Evolutionary conservation across 768 basidiomycete species (phyloP), one percentile per base, ranked within the genome.

Genomic region (Leccinum disarticulatum): DNA sequence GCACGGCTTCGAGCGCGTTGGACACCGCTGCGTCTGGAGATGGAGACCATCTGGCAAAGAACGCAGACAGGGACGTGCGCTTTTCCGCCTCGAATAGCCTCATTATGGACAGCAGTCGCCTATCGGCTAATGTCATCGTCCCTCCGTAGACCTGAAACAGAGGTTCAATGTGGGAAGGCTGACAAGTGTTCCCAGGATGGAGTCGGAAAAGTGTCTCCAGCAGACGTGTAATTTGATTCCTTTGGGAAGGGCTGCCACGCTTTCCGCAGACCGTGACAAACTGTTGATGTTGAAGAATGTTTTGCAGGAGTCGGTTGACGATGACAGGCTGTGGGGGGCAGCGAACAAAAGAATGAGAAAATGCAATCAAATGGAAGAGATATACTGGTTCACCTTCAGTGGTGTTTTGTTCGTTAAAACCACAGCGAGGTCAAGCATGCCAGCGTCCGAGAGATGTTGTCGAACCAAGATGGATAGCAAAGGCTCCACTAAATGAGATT

Each of bases 111-210:
- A 97, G 76, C 2, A 98, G 77, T 30, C 77, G 76, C 28, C 81
- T 78, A 69, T 98, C 95, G 2, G 61, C n/a, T 15, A 14, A 52
- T 0, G 85, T 82, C n/a, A 90, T 70, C 0, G 90, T 90, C 1
- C 90, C 95, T 9, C 81, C 74, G 70, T 98, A 98, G 1, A 94
- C 75, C 19, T 75, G 76, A 48, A 90, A 73, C 36, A 98, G 78
- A 1, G 91, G 92, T 50, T 91, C 87, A 48, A 95, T 75, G 63
- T 95, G 92, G 3, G 84, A 88, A 10, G 87, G 81, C 70, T 96
- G 95, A 67, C 91, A 95, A 2, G 93, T 89, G 65, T 93, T 52
- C 13, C 79, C 73, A 0, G 94, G 91, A 67, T 95, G 87, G 14
- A 87, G 79, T 57, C 81, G 72, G 77, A 95, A 97, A 2, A 96